Evolutionary conservation across 495 filamentous ascomycete genomes (phyloP).

Genomic region (Tetracladium marchalianum): DNA sequence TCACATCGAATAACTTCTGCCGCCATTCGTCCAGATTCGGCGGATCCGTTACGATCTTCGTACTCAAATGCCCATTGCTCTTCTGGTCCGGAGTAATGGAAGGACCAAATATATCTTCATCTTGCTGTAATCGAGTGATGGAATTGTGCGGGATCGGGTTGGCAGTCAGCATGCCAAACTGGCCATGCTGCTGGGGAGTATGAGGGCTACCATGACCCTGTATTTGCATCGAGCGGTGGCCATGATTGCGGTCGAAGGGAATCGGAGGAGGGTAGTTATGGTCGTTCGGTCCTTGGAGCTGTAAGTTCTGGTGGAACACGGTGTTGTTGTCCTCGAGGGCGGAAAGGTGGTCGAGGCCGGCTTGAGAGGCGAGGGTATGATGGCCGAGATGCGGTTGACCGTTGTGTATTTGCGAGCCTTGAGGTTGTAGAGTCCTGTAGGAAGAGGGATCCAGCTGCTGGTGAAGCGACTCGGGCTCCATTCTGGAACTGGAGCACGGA

Average conservation of each 20-base stretch:
- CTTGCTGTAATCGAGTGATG: slow-evolving; percentile 26
- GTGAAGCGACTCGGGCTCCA: slow-evolving; percentile 20
- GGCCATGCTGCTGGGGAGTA: slow-evolving; percentile 28
- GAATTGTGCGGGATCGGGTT: slow-evolving; percentile 26
- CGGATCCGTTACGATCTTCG: slow-evolving; percentile 53
- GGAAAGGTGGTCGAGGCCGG: slow-evolving; percentile 25
- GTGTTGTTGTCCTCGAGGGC: slow-evolving; percentile 23
- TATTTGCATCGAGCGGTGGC: slow-evolving; percentile 22
- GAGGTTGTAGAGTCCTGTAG: slow-evolving; percentile 18
- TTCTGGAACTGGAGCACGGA: slow-evolving; percentile 18
- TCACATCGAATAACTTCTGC: slow-evolving; percentile 64
- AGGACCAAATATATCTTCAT: slow-evolving; percentile 23
- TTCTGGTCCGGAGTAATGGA: slow-evolving; percentile 27
- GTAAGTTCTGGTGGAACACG: slow-evolving; percentile 29
- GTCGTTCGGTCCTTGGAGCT: slow-evolving; percentile 26
- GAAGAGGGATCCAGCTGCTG: slow-evolving; percentile 11
- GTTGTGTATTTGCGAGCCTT: slow-evolving; percentile 20
- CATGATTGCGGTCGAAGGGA: slow-evolving; percentile 26
- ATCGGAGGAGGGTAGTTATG: slow-evolving; percentile 24
- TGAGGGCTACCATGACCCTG: slow-evolving; percentile 20
- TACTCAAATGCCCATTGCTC: slow-evolving; percentile 43
- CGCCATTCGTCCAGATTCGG: slow-evolving; percentile 67
- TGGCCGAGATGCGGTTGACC: slow-evolving; percentile 18
- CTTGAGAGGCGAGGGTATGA: slow-evolving; percentile 28
- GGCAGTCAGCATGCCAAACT: slow-evolving; percentile 37